These are phyloP conservation scores for Amoeboaphelidium occidentale DNA, from an alignment of 371 early-diverging fungal species.

Conservation along the genomic window DNA sequence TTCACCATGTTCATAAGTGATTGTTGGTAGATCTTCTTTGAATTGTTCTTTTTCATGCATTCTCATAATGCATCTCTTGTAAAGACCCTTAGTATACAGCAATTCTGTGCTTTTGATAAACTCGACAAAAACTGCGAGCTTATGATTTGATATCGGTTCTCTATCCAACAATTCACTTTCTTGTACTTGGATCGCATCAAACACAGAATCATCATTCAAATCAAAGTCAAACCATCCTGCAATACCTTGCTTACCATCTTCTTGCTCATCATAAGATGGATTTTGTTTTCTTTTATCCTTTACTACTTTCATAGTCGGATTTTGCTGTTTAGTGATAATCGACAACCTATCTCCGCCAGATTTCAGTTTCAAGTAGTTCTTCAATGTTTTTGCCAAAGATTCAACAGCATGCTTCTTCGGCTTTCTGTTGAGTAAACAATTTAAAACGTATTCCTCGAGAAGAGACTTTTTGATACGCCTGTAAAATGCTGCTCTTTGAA, in stretches of 20 bases:
- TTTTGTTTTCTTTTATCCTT: no score
- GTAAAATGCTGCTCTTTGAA: neutral
- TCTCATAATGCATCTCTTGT: neutral
- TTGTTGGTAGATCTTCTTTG: neutral
- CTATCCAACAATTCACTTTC: neutral
- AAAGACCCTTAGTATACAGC: neutral
- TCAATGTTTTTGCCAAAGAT: no score
- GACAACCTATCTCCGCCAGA: no score
- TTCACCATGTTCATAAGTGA: neutral
- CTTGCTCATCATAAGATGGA: no score
- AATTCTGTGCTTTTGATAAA: neutral
- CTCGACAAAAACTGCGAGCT: neutral
- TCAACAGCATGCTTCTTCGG: neutral
- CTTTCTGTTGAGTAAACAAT: neutral
- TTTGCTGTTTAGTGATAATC: no score
- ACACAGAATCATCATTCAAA: neutral
- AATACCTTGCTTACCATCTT: no score
- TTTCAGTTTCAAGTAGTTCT: no score
- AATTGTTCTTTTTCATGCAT: neutral
- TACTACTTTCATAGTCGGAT: no score
- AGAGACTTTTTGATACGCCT: neutral
- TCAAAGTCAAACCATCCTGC: no score
- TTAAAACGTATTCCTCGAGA: neutral
- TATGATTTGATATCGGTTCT: neutral
- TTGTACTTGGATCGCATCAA: neutral